A percentile compares a stretch with the other conserved stretches of the same genome.
Conservation (phyloP, 2,329 filamentous ascomycete genomes). For the Colletotrichum kahawae region DNA sequence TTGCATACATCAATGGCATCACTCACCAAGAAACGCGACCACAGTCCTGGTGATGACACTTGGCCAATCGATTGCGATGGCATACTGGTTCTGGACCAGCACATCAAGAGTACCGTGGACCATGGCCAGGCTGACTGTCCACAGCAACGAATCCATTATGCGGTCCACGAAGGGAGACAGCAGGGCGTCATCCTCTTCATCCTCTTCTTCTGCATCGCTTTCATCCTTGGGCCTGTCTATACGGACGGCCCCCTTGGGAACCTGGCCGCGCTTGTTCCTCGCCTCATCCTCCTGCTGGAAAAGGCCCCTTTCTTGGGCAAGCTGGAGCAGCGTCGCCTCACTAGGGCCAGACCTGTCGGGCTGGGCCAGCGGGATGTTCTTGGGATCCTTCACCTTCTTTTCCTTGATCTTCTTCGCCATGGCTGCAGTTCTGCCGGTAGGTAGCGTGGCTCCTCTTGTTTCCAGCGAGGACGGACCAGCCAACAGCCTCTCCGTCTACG, state of each 20-base stretch:
- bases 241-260: conserved; percentile 18
- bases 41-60: conserved; percentile 57
- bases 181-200: conserved; percentile 33
- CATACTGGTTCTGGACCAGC: conserved; percentile 79
- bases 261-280: conserved; percentile 33
- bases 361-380: conserved; percentile 67
- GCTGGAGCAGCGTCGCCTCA: conserved; percentile 73
- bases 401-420: conserved; percentile 44
- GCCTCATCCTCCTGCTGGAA: conserved; percentile 53
- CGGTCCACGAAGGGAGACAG: conserved; percentile 54
- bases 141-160: conserved; percentile 61
- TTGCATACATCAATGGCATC: not conserved
- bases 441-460: not conserved
- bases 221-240: conserved; percentile 13
- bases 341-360: conserved; percentile 68
- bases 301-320: conserved; percentile 70
- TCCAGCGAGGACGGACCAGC: not conserved
- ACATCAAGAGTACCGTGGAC: conserved; percentile 78
- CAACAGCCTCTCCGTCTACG: not conserved
- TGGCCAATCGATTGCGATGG: conserved; percentile 66
- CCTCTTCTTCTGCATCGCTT: conserved; percentile 27
- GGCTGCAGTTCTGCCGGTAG: not conserved
- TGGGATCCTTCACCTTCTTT: conserved; percentile 52
- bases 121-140: conserved; percentile 68
- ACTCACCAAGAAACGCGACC: conserved; percentile 58